Evolutionary conservation across 139 green algal species (phyloP), one percentile per base, ranked within the genome.

Genomic region (Chlamydomonas applanata): DNA sequence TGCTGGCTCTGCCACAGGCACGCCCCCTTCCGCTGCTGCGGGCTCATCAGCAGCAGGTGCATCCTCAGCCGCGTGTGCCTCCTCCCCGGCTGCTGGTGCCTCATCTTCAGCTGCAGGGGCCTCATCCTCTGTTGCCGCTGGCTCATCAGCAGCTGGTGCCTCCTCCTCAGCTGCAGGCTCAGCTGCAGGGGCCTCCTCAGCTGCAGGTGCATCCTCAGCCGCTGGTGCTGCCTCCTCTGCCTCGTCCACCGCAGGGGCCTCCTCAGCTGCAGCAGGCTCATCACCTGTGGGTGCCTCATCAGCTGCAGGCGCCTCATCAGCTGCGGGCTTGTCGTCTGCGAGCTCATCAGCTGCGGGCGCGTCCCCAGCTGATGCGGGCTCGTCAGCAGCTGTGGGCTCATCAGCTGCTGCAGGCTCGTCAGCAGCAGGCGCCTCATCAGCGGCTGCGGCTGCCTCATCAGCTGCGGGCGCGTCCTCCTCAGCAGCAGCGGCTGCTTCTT

Each of bases 161-260:
- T 34, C 20, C 36, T 34, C 59, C 59, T 36, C 59, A 13, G 59
- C 20, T 66, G 59, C 59, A 40, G 59, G n/a, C 59, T 66, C 59
- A 4, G 3, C 59, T 35, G 59, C 25, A 22, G 59, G 20, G 3
- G 59, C 25, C 59, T 66, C 25, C 14, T 66, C 59, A 35, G 25
- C 59, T 19, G 59, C 59, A 2, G 17, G 59, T 66, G 59, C 59
- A 20, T 66, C 59, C 27, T 66, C 59, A 22, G 25, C 59, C 25
- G 59, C 54, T 30, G 54, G 54, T 63, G 54, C 54, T 63, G 54
- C n/a, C n/a, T n/a, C 40, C 40, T 49, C n/a, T 66, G 59, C 59
- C 27, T 66, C 25, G n/a, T 66, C 59, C 14, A 19, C 59, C 59
- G 59, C 59, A 7, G 11, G 7, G 7, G 7, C 7, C 40, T 49